Base-by-base conservation (phyloP, 192 early-diverging fungal species). In the Backusella parvicylindrica region DNA sequence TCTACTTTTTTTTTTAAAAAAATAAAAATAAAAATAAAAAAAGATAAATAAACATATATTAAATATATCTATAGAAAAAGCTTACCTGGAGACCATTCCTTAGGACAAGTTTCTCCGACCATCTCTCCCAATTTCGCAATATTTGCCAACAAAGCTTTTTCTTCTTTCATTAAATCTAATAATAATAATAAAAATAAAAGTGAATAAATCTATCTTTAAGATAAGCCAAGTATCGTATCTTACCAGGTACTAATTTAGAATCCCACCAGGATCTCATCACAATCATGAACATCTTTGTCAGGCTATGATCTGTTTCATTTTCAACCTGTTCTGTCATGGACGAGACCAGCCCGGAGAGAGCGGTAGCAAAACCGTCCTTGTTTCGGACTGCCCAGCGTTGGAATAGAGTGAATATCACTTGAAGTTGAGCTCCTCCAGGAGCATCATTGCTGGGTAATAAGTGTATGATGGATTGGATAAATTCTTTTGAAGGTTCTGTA, bases 41-140 rank as follows among this genome's bases (percentile, higher is more conserved):
- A n/a, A n/a, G n/a, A n/a, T n/a, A n/a, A n/a, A n/a, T n/a, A n/a
- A 53, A 53, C n/a, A n/a, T n/a, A n/a, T n/a, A n/a, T n/a, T n/a
- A n/a, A n/a, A n/a, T n/a, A n/a, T n/a, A n/a, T n/a, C 1, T 12
- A 68, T n/a, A 4, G 3, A 68, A 26, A 9, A 36, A 2, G 21
- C 21, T 67, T 56, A 68, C 67, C 56, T 41, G 50, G 65, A 30
- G 28, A 9, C 75, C 75, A 76, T 43, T 76, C 75, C 37, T 60
- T 68, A 8, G 75, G 75, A 21, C 68, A 76, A 32, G 68, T 4
- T 33, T 71, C 32, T 3, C 47, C 53, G 2, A 65, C 50, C 15
- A 21, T 9, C 6, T 2, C 38, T 15, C 47, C 75, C 2, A 76
- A 36, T 23, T 76, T 47, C n/a, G 43, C 31, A 4, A 76, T 3